Base-by-base conservation (phyloP, 257 asterid species). In the Oldenlandia corymbosa region DNA sequence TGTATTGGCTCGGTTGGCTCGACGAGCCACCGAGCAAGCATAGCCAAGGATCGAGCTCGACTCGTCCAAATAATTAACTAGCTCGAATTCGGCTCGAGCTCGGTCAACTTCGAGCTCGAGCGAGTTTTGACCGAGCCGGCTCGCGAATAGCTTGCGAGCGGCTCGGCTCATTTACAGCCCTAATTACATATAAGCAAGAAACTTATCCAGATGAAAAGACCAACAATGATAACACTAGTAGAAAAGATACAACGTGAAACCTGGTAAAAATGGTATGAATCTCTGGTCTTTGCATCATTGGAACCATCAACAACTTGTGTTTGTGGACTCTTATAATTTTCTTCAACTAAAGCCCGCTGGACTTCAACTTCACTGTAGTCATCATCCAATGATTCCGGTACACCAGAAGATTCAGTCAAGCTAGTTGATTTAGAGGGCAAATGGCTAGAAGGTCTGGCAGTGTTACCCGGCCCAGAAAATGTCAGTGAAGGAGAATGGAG, bases 221-320 rank as follows among this genome's bases (percentile, higher is more conserved):
- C 67, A 18, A 16, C 11, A 27, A 41, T 23, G 14, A 48, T 27
- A 47, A 58, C 67, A 41, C 26, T 7, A 45, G 20, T 55, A 47
- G 10, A 60, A 64, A 47, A 46, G 65, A 56, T 61, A 61, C 23
- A 67, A 56, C 71, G 37, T 34, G n/a, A n/a, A 34, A 89, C 99
- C 99, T 92, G 99, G 77, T 92, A 92, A 75, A 89, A 92, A 74
- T 71, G 71, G 85, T 87, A 92, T 17, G 96, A 83, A 66, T 64
- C 80, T 30, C 63, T 70, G 34, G 83, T 83, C 54, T 74, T 83
- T 58, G 51, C 78, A 59, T 76, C 85, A 43, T 56, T 68, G 58
- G 46, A 62, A 63, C 69, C 79, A 76, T 61, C 69, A 31, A 73
- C 66, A 31, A 73, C 66, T 50, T 16, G 72, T 58, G 65, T 50